phyloP scores from a whole-genome alignment of 73 alveolate species.

The Paramecium primaurelia region DNA sequence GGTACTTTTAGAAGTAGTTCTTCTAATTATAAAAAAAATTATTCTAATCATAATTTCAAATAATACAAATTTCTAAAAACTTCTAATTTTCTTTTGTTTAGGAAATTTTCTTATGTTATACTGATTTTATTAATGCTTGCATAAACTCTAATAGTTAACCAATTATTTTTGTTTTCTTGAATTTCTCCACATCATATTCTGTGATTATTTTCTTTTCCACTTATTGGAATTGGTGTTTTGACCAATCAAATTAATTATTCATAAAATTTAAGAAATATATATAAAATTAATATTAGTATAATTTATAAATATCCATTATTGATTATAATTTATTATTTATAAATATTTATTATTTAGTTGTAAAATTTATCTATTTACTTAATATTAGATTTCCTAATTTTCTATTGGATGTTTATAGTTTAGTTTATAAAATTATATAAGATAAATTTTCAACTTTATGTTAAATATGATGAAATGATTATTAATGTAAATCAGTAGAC shows the following conservation, averaged over 20 bases:
- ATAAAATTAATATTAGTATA: not conserved
- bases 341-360: too few relatives aligned
- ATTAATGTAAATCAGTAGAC: not conserved
- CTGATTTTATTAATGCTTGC: not conserved
- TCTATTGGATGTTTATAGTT: too few relatives aligned
- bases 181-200: conserved; percentile 36
- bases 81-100: not conserved
- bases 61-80: not conserved
- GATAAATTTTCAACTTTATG: not conserved
- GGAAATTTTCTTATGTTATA: conserved; percentile 30
- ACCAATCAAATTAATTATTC: not conserved
- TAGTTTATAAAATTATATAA: too few relatives aligned
- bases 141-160: not conserved
- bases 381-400: too few relatives aligned
- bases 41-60: not conserved
- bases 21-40: conserved; percentile 10
- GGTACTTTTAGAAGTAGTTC: conserved; percentile 81
- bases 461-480: not conserved
- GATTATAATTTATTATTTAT: too few relatives aligned
- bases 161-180: not conserved
- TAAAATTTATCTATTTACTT: too few relatives aligned
- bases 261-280: not conserved
- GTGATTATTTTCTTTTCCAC: conserved; percentile 28
- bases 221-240: conserved; percentile 18
- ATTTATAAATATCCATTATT: not conserved